These are phyloP conservation scores for Aristolochia contorta DNA, from an alignment of 164 flowering plant species.

Conservation along the genomic window DNA sequence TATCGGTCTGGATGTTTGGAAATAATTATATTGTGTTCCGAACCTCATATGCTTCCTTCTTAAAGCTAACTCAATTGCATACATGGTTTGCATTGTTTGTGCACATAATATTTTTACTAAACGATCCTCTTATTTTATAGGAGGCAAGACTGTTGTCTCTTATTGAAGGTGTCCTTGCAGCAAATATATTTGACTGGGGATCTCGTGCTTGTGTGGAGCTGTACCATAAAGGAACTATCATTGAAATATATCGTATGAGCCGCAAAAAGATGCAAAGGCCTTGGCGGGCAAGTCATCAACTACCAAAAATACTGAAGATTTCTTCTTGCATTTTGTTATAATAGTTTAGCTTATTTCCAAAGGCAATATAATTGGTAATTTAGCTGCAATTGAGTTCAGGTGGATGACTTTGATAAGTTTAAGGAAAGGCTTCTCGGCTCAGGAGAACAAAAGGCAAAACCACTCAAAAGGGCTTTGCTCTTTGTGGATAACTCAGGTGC, in stretches of 20 bases:
- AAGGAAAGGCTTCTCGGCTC: constrained; percentile 89
- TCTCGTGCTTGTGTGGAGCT: constrained; percentile 99
- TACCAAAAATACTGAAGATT: too few species aligned
- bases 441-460: constrained; percentile 39
- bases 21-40: too few species aligned
- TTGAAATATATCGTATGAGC: constrained; percentile 97
- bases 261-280: constrained; percentile 97
- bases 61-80: too few species aligned
- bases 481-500: constrained; percentile 99
- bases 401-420: constrained; percentile 82
- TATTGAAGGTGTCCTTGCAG: constrained; percentile 98
- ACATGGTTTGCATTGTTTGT: too few species aligned
- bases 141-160: constrained; percentile 73
- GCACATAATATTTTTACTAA: too few species aligned
- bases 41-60: too few species aligned
- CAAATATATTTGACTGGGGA: constrained; percentile 99
- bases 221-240: constrained; percentile 92
- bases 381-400: constrained; percentile 31
- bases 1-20: too few species aligned
- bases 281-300: constrained; percentile 31
- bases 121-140: constrained; percentile 27
- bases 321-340: neutral
- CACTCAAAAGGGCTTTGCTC: constrained; percentile 83
- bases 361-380: neutral
- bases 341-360: too few species aligned